phyloP scores from a whole-genome alignment of 164 flowering plant genomes.

The Warburgia ugandensis region DNA sequence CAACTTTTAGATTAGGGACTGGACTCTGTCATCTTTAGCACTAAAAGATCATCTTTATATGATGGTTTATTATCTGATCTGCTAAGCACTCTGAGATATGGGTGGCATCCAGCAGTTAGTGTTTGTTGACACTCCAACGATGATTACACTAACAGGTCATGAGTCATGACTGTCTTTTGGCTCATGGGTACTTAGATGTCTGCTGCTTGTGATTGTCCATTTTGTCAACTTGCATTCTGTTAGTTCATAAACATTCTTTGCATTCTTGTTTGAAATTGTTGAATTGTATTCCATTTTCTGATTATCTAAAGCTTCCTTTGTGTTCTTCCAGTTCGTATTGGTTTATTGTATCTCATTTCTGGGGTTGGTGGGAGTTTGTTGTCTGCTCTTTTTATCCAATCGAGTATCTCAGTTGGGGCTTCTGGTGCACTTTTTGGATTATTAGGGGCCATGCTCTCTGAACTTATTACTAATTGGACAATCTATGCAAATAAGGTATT shows the following conservation, averaged over 20 bases:
- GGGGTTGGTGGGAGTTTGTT: slow-evolving; percentile 82
- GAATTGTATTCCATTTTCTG: not conserved
- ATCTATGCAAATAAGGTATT: slow-evolving; percentile 81
- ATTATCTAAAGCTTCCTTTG: not conserved
- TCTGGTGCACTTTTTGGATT: slow-evolving; percentile 94
- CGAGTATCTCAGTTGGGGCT: slow-evolving; percentile 83
- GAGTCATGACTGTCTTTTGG: no score
- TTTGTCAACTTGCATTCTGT: no score
- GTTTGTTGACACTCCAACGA: no score
- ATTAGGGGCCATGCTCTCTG: slow-evolving; percentile 86
- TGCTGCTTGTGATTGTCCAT: no score
- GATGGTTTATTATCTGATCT: no score
- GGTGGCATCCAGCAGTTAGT: no score
- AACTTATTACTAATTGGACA: slow-evolving; percentile 87
- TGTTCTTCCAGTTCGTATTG: slow-evolving; percentile 54
- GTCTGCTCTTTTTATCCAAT: slow-evolving; percentile 65
- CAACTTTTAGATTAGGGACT: no score
- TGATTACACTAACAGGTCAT: no score
- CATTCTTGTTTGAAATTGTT: slow-evolving; percentile 6
- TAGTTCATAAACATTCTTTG: not conserved
- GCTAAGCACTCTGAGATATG: no score
- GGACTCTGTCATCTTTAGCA: no score
- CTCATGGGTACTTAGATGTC: no score
- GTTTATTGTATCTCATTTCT: slow-evolving; percentile 56
- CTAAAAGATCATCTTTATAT: no score